Conservation (phyloP, 371 early-diverging fungal genomes). For the Smittium culicis region DNA sequence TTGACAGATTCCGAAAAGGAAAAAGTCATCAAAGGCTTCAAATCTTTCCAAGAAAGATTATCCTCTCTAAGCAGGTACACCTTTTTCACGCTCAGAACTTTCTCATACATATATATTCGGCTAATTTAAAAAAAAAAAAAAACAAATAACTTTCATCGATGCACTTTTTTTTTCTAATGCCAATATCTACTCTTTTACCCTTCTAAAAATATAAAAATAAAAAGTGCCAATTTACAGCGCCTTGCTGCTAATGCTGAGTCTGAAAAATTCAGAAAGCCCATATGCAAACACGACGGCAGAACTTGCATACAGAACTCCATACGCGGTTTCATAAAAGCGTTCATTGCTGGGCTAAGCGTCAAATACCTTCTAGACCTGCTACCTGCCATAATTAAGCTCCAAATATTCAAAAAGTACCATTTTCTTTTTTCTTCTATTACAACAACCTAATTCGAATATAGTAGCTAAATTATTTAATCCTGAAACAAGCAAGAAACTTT, state of each 20-base stretch:
- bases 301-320: conserved; percentile 58
- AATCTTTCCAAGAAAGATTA: conserved; percentile 50
- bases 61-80: conserved; percentile 42
- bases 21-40: conserved; percentile 46
- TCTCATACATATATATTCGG: too few relatives aligned
- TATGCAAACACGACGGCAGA: conserved; percentile 59
- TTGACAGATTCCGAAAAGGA: conserved; percentile 74
- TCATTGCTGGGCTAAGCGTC: conserved; percentile 48
- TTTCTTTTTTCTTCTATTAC: conserved; percentile 34
- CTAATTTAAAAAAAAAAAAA: too few relatives aligned
- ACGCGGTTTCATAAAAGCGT: conserved; percentile 58
- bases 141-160: too few relatives aligned
- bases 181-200: too few relatives aligned
- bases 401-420: conserved; percentile 42
- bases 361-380: conserved; percentile 61
- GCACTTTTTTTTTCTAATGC: too few relatives aligned
- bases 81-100: too few relatives aligned
- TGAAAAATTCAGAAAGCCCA: not conserved
- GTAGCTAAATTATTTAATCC: too few relatives aligned
- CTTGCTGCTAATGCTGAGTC: conserved; percentile 25
- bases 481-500: too few relatives aligned
- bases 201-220: too few relatives aligned
- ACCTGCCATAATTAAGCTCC: conserved; percentile 49
- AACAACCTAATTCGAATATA: too few relatives aligned
- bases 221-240: conserved; percentile 18